These are phyloP conservation scores for Macrocybe sp. DNA, from an alignment of 1,284 basidiomycete genomes.

Conservation along the genomic window DNA sequence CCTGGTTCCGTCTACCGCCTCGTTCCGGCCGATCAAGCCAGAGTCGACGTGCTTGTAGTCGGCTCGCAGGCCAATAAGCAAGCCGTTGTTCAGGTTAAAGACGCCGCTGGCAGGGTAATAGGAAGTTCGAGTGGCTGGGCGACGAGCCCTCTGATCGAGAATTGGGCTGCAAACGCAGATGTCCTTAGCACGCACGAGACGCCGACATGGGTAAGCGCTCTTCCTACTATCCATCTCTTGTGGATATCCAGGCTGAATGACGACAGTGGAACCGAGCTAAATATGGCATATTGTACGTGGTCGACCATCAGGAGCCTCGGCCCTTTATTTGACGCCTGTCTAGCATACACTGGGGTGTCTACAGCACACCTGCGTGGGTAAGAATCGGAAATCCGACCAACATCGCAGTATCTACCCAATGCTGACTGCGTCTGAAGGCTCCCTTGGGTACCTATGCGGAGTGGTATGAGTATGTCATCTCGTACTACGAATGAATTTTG, in stretches of 20 bases:
- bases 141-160: slow-evolving; percentile 30
- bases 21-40: slow-evolving; percentile 39
- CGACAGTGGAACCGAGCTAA: slow-evolving; percentile 43
- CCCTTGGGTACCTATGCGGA: slow-evolving; percentile 43
- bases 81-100: slow-evolving; percentile 30
- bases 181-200: slow-evolving; percentile 41
- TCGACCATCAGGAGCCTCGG: neutral
- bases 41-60: slow-evolving; percentile 36
- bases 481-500: neutral
- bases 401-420: neutral
- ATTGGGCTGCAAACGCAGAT: slow-evolving; percentile 33
- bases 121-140: slow-evolving; percentile 31
- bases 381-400: slow-evolving; percentile 3
- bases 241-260: neutral
- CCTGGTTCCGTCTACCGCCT: slow-evolving; percentile 35
- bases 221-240: neutral
- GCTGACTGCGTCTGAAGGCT: slow-evolving; percentile 19
- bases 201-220: slow-evolving; percentile 42
- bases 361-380: slow-evolving; percentile 46
- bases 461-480: slow-evolving; percentile 45
- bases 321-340: neutral
- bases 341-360: slow-evolving; percentile 57
- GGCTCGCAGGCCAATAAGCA: slow-evolving; percentile 21
- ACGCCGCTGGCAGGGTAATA: slow-evolving; percentile 25
- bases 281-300: slow-evolving; percentile 52